Evolutionary conservation across 345 rosid genomes (phyloP), one percentile per base, ranked within the genome.

Genomic region (Eucalyptus pauciflora): DNA sequence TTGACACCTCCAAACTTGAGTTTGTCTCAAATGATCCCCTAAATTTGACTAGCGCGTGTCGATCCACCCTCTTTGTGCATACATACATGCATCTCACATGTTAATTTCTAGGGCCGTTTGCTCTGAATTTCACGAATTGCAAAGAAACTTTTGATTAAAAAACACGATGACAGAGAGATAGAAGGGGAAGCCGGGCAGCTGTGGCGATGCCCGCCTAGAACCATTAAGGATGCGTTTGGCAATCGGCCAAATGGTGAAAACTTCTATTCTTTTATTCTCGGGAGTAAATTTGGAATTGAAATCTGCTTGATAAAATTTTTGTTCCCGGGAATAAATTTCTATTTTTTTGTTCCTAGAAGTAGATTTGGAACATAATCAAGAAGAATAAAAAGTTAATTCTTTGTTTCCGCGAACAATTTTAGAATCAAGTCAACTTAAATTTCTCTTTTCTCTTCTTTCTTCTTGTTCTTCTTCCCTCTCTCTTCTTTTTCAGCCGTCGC

Each of bases 311-410:
- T 52, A 52, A 52, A 52, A 52, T 17, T 52, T 51, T 51, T 51
- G 0, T 51, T 51, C 17, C 1, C 0, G 7, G 3, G 0, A 16
- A 0, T 1, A 51, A 52, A 52, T 7, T 52, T 52, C 0, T 17
- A 52, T 52, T 52, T 17, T 52, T 52, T 51, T 16, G 8, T 51
- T 51, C 54, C 0, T 1, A 1, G 8, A 0, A 51, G 2, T 17
- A 52, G 2, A 52, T 52, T 52, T 52, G 0, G 4, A 52, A 52
- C 1, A 17, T 0, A 52, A 52, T 52, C 7, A 4, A 52, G 0
- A 52, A 52, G 1, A 0, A 17, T 17, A 52, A 17, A 52, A 17
- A 7, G 0, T 51, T 17, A 7, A 0, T 17, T 52, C 2, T 52
- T 17, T 52, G 0, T 52, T 17, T 4, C 3, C 0, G 0, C 1